These are phyloP conservation scores for Solanum peruvianum DNA, from an alignment of 257 asterid species.

Conservation along the genomic window DNA sequence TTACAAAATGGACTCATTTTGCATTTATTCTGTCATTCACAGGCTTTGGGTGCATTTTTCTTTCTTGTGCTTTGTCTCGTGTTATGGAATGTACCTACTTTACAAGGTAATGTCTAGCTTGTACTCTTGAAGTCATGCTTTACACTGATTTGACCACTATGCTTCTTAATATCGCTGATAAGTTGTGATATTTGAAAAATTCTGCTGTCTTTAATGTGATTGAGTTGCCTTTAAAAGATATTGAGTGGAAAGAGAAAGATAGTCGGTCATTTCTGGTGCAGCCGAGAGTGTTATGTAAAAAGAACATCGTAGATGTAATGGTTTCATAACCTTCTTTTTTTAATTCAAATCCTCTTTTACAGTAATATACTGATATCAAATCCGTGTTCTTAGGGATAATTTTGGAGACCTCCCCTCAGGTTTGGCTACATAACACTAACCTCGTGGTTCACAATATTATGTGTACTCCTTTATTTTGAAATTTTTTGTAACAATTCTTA, in stretches of 20 bases:
- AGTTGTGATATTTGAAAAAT: neutral
- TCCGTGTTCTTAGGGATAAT: neutral
- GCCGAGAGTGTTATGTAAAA: neutral
- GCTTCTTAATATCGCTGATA: neutral
- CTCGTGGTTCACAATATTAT: neutral
- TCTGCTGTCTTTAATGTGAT: neutral
- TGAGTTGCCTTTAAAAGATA: neutral
- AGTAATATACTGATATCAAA: neutral
- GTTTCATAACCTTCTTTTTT: neutral
- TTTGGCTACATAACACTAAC: neutral
- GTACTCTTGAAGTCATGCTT: neutral
- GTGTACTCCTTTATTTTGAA: neutral
- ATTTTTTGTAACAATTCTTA: neutral
- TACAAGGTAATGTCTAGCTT: constrained; percentile 43
- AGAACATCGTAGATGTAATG: neutral
- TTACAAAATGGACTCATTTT: neutral
- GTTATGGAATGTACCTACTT: constrained; percentile 72
- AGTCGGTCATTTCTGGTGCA: neutral
- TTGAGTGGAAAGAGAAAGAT: neutral
- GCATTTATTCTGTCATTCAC: constrained; percentile 15
- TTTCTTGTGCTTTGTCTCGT: constrained; percentile 66
- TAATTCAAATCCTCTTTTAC: neutral
- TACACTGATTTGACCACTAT: neutral
- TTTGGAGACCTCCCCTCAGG: neutral
- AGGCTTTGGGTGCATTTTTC: constrained; percentile 97